Conservation (phyloP, 306 rosid species). For the Vigna unguiculata region DNA sequence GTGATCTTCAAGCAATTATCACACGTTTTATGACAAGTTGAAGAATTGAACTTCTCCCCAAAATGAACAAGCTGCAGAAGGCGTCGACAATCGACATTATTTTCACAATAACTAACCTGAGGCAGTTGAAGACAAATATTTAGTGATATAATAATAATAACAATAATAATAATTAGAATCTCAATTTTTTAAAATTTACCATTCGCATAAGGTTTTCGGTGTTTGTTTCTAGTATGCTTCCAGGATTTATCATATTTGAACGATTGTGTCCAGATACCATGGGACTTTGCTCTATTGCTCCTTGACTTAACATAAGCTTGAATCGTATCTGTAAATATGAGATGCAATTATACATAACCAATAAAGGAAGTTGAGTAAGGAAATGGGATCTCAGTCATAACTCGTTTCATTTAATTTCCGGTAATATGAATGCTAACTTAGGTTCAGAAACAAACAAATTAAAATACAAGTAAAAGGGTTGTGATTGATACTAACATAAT, state of each 20-base stretch:
- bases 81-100: constrained; percentile 91
- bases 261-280: constrained; percentile 67
- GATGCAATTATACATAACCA: constrained; percentile 38
- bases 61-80: constrained; percentile 89
- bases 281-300: constrained; percentile 72
- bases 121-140: constrained; percentile 44
- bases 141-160: constrained; percentile 17
- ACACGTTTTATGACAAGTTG: constrained; percentile 88
- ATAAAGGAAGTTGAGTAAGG: not conserved
- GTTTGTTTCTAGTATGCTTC: constrained; percentile 87
- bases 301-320: constrained; percentile 90
- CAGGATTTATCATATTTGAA: constrained; percentile 63
- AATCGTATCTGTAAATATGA: constrained; percentile 75
- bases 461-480: constrained; percentile 32
- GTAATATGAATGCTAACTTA: constrained; percentile 17
- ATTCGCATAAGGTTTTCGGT: constrained; percentile 88
- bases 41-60: constrained; percentile 90
- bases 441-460: constrained; percentile 23
- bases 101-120: constrained; percentile 97
- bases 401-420: constrained; percentile 32
- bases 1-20: constrained; percentile 84
- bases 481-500: constrained; percentile 69
- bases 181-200: constrained; percentile 55
- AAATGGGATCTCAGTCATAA: constrained; percentile 31
- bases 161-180: not conserved